A percentile compares a stretch with the other conserved stretches of the same genome.
Evolutionary conservation across 2,329 filamentous ascomycete species (phyloP).

Genomic region (Fusarium bactridioides): DNA sequence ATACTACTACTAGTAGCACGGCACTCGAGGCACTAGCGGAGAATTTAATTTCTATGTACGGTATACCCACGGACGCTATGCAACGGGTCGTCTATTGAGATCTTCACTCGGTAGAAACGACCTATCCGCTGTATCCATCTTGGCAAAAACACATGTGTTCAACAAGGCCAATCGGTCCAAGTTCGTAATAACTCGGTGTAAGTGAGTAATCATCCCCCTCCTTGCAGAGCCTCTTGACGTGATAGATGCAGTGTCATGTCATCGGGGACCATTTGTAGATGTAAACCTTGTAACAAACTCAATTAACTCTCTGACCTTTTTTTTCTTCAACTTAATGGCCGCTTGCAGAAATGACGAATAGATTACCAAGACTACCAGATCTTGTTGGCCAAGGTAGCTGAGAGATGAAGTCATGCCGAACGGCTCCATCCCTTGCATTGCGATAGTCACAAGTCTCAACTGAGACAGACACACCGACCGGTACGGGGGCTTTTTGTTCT

Average conservation of each 20-base stretch:
- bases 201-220: not conserved
- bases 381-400: not conserved
- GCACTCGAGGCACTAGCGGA: not conserved
- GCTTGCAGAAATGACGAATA: not conserved
- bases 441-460: conserved; percentile 10
- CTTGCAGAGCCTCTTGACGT: conserved; percentile 5
- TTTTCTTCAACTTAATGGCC: too few species aligned
- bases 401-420: not conserved
- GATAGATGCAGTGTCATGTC: not conserved
- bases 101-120: conserved; percentile 29
- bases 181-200: not conserved
- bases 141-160: not conserved
- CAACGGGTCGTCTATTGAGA: conserved; percentile 33
- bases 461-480: conserved; percentile 24
- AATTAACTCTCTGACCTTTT: not conserved
- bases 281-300: not conserved
- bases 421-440: conserved; percentile 18
- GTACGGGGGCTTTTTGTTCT: conserved; percentile 15
- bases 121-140: not conserved
- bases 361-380: not conserved
- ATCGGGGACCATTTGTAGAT: not conserved
- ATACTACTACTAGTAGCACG: not conserved
- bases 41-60: conserved; percentile 7
- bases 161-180: not conserved
- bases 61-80: conserved; percentile 7